Conservation (phyloP, 495 filamentous ascomycete species). For the Darksidea phi region DNA sequence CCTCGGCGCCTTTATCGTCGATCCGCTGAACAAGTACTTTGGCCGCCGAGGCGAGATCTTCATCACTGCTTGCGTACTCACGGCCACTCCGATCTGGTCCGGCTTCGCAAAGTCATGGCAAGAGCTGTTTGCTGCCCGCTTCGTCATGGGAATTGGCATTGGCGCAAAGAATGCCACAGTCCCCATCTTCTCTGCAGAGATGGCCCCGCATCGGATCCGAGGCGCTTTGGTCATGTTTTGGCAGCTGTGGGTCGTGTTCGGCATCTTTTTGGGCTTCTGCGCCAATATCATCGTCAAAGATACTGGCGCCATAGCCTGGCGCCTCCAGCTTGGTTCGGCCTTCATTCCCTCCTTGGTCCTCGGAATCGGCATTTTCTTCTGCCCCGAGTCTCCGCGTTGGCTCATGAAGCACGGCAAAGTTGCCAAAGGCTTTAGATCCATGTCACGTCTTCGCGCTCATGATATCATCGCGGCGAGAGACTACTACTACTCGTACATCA, state of each 20-base stretch:
- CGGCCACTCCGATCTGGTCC: constrained; percentile 51
- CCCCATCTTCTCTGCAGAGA: constrained; percentile 60
- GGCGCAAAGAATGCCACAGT: constrained; percentile 60
- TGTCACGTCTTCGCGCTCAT: constrained; percentile 48
- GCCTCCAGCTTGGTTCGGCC: constrained; percentile 49
- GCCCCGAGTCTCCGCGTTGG: constrained; percentile 39
- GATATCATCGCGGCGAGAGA: constrained; percentile 55
- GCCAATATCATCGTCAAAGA: constrained; percentile 37
- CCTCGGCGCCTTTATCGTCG: constrained; percentile 48
- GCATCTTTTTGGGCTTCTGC: constrained; percentile 42
- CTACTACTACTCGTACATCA: constrained; percentile 53
- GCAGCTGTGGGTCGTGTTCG: constrained; percentile 50
- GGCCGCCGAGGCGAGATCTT: constrained; percentile 61
- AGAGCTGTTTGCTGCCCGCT: constrained; percentile 56
- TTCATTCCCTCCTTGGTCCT: constrained; percentile 45
- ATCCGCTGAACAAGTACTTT: constrained; percentile 57
- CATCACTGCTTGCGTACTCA: constrained; percentile 43
- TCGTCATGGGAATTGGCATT: constrained; percentile 61
- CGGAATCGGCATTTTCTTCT: constrained; percentile 38
- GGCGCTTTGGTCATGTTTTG: constrained; percentile 64
- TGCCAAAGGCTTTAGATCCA: constrained; percentile 38
- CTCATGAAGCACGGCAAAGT: constrained; percentile 27
- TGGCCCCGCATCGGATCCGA: constrained; percentile 55
- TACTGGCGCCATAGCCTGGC: constrained; percentile 39
- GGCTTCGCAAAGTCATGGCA: constrained; percentile 51